Base-by-base conservation (phyloP, 345 rosid genomes). In the Turnera subulata region DNA sequence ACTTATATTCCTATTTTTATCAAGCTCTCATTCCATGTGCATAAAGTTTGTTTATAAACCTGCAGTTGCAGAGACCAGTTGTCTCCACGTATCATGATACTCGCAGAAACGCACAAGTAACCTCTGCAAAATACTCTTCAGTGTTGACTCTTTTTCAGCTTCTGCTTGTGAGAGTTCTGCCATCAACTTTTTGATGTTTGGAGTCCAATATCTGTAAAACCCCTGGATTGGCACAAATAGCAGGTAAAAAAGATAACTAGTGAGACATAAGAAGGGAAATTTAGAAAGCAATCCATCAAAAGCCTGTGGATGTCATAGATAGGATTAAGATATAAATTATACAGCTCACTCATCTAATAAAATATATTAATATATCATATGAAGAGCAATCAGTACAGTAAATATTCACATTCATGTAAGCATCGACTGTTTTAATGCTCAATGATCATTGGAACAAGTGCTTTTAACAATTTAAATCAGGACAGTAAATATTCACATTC, bases 121-220 rank as follows among this genome's bases (percentile, higher is more conserved):
- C 76, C 91, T 84, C 50, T 83, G 89, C 64, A 80, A 82, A 72
- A 92, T 92, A 71, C 69, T 83, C 76, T 80, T 92, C 65, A 93
- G 75, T 18, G 89, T 70, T 1, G 75, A 60, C 67, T 89, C 97
- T 72, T 85, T 87, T 62, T 85, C 96, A 69, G 87, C 75, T 78
- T 82, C 89, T 69, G 94, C 86, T 70, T 82, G 85, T 44, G 94
- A 77, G 46, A 83, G 86, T 72, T 82, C 88, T 59, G 68, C 81
- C 53, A 87, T 39, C 56, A 71, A 62, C 70, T 79, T 82, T 81
- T 86, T 93, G 65, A 85, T 87, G 57, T 67, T 75, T 48, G 96
- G 94, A 74, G 81, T 83, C 97, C 97, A 93, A 70, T 89, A 89
- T 56, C 99, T 84, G 69, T 64, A 83, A 69, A 79, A 78, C 44